phyloP scores from a whole-genome alignment of 2,329 filamentous ascomycete species.

The Phialemoniopsis sp. region DNA sequence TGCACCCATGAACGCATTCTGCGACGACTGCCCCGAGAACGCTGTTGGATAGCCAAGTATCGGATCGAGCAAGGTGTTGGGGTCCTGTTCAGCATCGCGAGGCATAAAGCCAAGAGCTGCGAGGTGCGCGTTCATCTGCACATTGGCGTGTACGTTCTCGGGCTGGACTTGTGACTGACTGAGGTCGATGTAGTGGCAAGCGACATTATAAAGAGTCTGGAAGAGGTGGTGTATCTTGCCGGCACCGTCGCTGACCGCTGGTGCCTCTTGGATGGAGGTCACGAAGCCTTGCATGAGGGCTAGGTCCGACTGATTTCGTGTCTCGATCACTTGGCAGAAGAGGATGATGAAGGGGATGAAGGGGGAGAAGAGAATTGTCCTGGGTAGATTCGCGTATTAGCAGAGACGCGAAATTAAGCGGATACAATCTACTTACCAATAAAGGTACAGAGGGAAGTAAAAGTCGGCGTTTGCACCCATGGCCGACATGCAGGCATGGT shows the following conservation, averaged over 20 bases:
- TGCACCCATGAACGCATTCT: too few relatives aligned
- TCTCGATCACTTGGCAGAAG: conserved; percentile 55
- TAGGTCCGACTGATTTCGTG: conserved; percentile 48
- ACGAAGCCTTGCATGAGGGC: conserved; percentile 51
- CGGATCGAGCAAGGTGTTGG: too few relatives aligned
- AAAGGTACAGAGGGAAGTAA: conserved; percentile 37
- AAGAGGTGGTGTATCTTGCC: conserved; percentile 60
- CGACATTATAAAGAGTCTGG: conserved; percentile 57
- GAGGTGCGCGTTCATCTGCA: too few relatives aligned
- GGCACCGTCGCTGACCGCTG: conserved; percentile 51
- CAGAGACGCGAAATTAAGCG: too few relatives aligned
- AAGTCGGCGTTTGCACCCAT: conserved; percentile 33
- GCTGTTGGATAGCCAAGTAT: too few relatives aligned
- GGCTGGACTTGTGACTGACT: background rate
- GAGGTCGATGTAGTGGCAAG: conserved; percentile 53
- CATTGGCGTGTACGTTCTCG: too few relatives aligned
- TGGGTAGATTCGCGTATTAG: too few relatives aligned
- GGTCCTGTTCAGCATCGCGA: too few relatives aligned
- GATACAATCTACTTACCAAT: conserved; percentile 48
- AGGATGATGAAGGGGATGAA: conserved; percentile 58
- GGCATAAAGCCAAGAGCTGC: too few relatives aligned
- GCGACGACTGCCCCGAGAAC: too few relatives aligned
- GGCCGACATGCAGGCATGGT: conserved; percentile 39
- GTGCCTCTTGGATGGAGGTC: conserved; percentile 45
- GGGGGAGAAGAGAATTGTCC: conserved; percentile 51